Base-by-base conservation (phyloP, 495 filamentous ascomycete genomes). In the Chaetomium fimeti region DNA sequence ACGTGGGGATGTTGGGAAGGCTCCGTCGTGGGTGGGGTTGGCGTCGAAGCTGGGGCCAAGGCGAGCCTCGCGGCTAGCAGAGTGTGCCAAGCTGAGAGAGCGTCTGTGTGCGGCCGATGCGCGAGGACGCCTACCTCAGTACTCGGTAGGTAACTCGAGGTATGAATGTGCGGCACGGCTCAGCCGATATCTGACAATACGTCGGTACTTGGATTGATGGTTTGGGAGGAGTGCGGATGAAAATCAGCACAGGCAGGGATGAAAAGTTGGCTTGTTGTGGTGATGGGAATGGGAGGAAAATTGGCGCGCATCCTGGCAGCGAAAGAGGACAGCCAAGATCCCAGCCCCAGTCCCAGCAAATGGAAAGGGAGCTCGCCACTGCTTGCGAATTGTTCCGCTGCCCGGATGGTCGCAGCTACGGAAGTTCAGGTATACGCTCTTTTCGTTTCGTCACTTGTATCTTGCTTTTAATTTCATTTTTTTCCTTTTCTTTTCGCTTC, bases 1-100 rank as follows among this genome's bases (percentile, higher is more conserved):
- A 56, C 49, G 63, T 53, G 57, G 63, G 49, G 56, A 63, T 51
- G 25, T 32, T 6, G 36, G 22, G 55, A 57, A 43, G 38, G 55
- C 36, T 43, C 29, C 53, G 55, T 36, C 12, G 32, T 36, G 57
- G 42, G 57, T 59, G 57, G 57, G 58, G 58, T 60, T 51, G 43
- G 36, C 15, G 38, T 2, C 5, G 20, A 43, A 58, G 55, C 55
- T 58, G 43, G 36, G 55, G 38, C 55, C 54, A 57, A 25, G 29
- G 54, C 36, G 29, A 57, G 54, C n/a, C 54, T 57, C 13, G 54
- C 36, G 32, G 36, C 28, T 36, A 28, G 12, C 25, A 27, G 25
- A 6, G 49, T n/a, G 51, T 54, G 51, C 52, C 22, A 36, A 55
- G 32, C 32, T 25, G 54, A 57, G 28, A 36, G 3, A 7, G 3